Base-by-base conservation (phyloP, 2,329 filamentous ascomycete species). In the Penicillium sclerotiorum region DNA sequence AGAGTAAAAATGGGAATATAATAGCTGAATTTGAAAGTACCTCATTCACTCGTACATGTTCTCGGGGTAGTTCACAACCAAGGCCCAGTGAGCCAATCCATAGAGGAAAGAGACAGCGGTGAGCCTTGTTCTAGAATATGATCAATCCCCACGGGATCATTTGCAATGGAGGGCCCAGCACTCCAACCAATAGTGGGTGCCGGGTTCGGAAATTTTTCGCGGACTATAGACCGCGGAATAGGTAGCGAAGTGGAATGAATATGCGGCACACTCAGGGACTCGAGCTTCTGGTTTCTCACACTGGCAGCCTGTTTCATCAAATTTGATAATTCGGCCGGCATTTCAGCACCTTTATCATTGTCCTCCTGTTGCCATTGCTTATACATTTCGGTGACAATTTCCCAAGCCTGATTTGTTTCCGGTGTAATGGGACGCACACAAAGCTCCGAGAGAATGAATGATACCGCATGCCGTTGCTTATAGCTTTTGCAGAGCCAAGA, bases 401-500 rank as follows among this genome's bases (percentile, higher is more conserved):
- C 59, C 57, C 60, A 62, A 12, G 60, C 58, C 47, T 53, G 55
- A 33, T 61, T 47, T 0, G 58, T 60, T 20, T 60, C 53, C 9
- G 57, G 32, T 8, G 40, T 47, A 12, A 55, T 53, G 3, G 57
- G 54, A 28, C 61, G 61, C 25, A 46, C 67, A 52, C 78, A 81
- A 0, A 83, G 68, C 54, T 83, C 80, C 0, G 76, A 77, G 2
- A 83, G 70, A 2, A 81, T 70, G 54, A 80, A 81, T 1, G 79
- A 79, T 27, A 82, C 72, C 3, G 77, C 76, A 57, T 83, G 78
- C 77, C 79, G 81, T 56, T 83, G 80, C 35, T 81, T 76, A 46
- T 81, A 81, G 5, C 78, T 81, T 43, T 73, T 72, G 66, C 80
- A 81, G 2, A 82, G 71, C 80, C 81, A 83, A 13, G 75, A 72